phyloP scores from a whole-genome alignment of 805 yeast genomes.

The Lachancea quebecensis region DNA sequence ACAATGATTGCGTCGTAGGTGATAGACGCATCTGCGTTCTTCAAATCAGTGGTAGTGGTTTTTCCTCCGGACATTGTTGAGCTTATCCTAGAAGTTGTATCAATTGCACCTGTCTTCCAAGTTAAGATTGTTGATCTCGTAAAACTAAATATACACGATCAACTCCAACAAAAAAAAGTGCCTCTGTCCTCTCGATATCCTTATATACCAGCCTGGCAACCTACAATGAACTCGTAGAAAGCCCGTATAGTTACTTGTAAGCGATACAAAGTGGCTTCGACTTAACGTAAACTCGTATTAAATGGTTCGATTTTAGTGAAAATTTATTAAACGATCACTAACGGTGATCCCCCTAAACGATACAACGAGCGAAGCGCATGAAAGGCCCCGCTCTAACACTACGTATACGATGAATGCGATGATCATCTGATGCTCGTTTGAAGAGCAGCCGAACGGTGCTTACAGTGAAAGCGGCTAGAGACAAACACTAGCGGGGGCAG shows the following conservation, averaged over 20 bases:
- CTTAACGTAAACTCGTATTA: not conserved
- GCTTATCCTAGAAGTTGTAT: not conserved
- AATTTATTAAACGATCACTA: constrained; percentile 5
- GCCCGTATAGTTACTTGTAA: not conserved
- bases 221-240: not conserved
- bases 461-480: too few relatives aligned
- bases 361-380: not conserved
- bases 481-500: not conserved
- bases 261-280: not conserved
- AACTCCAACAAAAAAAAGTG: not conserved
- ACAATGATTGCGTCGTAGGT: constrained; percentile 77
- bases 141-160: not conserved
- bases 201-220: not conserved
- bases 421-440: not conserved
- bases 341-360: not conserved
- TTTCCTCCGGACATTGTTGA: not conserved
- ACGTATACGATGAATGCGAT: not conserved
- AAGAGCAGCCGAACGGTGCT: too few relatives aligned
- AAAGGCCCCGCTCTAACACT: not conserved
- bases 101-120: not conserved
- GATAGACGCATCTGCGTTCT: constrained; percentile 25
- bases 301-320: constrained; percentile 7
- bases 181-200: not conserved
- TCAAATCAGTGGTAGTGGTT: constrained; percentile 6
- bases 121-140: not conserved